Conservation (phyloP, 345 rosid genomes). For the Eucalyptus grandis region DNA sequence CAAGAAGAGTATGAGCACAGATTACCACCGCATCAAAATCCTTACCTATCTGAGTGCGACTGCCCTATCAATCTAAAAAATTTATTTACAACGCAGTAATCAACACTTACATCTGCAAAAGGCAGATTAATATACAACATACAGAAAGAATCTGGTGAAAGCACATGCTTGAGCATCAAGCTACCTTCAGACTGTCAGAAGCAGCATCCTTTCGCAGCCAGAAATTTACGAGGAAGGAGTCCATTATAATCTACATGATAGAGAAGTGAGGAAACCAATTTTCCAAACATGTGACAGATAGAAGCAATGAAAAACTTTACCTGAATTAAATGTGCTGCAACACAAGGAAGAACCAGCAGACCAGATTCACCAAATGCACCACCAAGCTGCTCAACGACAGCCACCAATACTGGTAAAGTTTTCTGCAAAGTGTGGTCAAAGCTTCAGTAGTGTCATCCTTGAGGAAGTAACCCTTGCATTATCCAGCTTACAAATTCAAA, state of each 20-base stretch:
- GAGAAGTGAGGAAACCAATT: not conserved
- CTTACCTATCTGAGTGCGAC: not conserved
- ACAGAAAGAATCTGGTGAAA: not conserved
- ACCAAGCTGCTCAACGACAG: constrained; percentile 78
- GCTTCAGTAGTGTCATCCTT: not conserved
- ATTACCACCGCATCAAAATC: not conserved
- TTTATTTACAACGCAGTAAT: not conserved
- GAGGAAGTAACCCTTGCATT: not conserved
- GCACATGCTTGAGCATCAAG: constrained; percentile 1
- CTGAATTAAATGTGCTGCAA: constrained; percentile 83
- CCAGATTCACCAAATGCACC: constrained; percentile 90
- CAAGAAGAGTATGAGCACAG: not conserved
- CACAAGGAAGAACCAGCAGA: constrained; percentile 85
- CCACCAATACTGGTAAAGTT: constrained; percentile 82
- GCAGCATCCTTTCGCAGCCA: constrained; percentile 29
- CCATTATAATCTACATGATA: constrained; percentile 37
- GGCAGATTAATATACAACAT: not conserved
- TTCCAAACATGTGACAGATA: not conserved
- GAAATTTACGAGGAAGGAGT: constrained; percentile 46
- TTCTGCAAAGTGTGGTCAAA: constrained; percentile 24
- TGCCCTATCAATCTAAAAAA: not conserved
- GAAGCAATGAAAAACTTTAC: constrained; percentile 7
- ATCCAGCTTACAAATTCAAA: not conserved
- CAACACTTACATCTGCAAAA: not conserved
- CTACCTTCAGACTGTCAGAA: constrained; percentile 19